These are phyloP conservation scores for Paraphoma chrysanthemicola DNA, from an alignment of 2,329 filamentous ascomycete species.

Conservation along the genomic window DNA sequence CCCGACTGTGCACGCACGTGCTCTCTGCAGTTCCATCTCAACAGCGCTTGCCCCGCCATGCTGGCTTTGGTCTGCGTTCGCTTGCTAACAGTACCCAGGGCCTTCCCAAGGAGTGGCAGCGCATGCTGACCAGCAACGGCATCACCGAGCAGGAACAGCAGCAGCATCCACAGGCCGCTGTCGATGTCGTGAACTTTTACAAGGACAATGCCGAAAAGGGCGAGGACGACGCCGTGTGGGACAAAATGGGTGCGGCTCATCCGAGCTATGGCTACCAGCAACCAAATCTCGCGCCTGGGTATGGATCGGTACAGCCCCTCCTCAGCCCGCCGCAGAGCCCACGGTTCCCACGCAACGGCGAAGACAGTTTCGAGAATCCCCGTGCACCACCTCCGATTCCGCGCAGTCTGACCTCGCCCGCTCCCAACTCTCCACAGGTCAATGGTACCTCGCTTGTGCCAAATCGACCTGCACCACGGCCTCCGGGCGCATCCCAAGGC, in stretches of 20 bases:
- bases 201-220: constrained; percentile 87
- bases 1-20: background rate
- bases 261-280: constrained; percentile 56
- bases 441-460: constrained; percentile 68
- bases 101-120: constrained; percentile 97
- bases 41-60: constrained; percentile 4
- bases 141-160: constrained; percentile 96
- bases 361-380: constrained; percentile 97
- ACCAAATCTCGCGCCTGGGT: constrained; percentile 40
- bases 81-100: constrained; percentile 64
- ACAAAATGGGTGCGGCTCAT: constrained; percentile 93
- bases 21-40: background rate
- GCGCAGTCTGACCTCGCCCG: constrained; percentile 46
- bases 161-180: constrained; percentile 93
- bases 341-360: constrained; percentile 85
- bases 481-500: constrained; percentile 65
- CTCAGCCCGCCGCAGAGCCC: constrained; percentile 83
- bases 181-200: constrained; percentile 96
- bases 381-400: constrained; percentile 91
- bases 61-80: background rate
- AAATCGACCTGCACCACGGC: constrained; percentile 83
- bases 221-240: constrained; percentile 86
- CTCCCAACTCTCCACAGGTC: constrained; percentile 49
- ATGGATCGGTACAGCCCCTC: constrained; percentile 59
- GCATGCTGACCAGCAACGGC: constrained; percentile 91